Percentiles rank a stretch among this genome's conserved stretches.
Conservation (phyloP, 306 rosid species). For the Rosa multiflora region DNA sequence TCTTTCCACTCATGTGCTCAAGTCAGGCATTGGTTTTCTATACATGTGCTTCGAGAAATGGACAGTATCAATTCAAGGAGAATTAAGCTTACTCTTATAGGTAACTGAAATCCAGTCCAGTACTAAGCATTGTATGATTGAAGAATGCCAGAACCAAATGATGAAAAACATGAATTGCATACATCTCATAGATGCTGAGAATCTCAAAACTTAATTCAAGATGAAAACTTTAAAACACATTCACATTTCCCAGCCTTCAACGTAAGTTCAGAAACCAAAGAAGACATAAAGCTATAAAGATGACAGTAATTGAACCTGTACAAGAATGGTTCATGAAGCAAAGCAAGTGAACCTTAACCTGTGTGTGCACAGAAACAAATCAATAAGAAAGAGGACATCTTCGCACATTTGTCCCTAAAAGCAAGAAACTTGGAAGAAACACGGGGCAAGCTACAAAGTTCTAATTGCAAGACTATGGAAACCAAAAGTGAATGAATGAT, state of each 20-base stretch:
- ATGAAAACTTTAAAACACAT: neutral
- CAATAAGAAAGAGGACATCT: neutral
- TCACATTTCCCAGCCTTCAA: neutral
- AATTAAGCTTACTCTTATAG: neutral
- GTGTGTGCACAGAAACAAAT: neutral
- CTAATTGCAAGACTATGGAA: neutral
- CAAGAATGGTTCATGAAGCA: neutral
- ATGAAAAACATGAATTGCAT: neutral
- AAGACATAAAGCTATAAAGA: neutral
- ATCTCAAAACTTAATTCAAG: neutral
- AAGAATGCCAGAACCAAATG: neutral
- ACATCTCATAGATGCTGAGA: neutral
- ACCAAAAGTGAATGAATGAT: neutral
- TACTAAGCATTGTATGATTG: neutral
- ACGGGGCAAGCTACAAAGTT: neutral
- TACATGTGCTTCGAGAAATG: neutral
- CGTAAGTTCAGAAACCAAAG: neutral
- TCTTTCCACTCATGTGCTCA: slow-evolving; percentile 3
- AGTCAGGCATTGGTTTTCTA: slow-evolving; percentile 13
- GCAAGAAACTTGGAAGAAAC: neutral
- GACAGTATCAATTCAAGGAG: neutral
- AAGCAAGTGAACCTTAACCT: neutral
- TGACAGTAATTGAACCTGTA: neutral
- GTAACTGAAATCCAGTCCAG: neutral
- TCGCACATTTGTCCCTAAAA: neutral